Base-by-base conservation (phyloP, 306 rosid genomes). In the Ceratonia siliqua region DNA sequence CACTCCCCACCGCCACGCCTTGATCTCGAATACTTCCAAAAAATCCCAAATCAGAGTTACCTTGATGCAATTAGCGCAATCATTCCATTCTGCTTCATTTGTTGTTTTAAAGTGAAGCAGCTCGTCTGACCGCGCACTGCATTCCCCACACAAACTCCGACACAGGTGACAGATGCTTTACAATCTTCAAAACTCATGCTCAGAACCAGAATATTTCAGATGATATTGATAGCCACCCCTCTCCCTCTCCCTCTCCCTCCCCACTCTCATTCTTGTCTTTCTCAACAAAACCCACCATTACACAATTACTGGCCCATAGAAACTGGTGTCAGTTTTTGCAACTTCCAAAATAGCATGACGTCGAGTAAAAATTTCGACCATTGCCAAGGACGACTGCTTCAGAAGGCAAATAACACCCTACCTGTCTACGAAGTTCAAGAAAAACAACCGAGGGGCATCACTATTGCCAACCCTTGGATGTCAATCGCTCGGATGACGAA, bases 81-180 rank as follows among this genome's bases (percentile, higher is more conserved):
- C 54, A 68, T 77, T 67, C 49, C 3, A 15, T 17, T 33, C 28
- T 24, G 63, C 64, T n/a, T 15, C 27, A 7, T 50, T 50, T 78
- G 72, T 28, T 62, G 21, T 61, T 49, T 35, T 32, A 54, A 62
- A 72, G 78, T 55, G 46, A 63, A 71, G 33, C 78, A 54, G 70
- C 33, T 49, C 58, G 45, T 20, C 46, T 39, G 6, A 49, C 62
- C 77, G 2, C 15, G 46, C 50, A 41, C n/a, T 3, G 17, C 54
- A 25, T 20, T 30, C 15, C 36, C 42, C 67, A 57, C 61, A 66
- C 79, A 81, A 52, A 53, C 49, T 42, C 78, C 56, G 70, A 70
- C 81, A 76, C 42, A 5, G 15, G 24, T 46, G 82, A 71, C 82
- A 76, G 65, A 70, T 76, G 78, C 38, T 75, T 56, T 32, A 2